phyloP scores from a whole-genome alignment of 345 rosid species.

The Boechera retrofracta region DNA sequence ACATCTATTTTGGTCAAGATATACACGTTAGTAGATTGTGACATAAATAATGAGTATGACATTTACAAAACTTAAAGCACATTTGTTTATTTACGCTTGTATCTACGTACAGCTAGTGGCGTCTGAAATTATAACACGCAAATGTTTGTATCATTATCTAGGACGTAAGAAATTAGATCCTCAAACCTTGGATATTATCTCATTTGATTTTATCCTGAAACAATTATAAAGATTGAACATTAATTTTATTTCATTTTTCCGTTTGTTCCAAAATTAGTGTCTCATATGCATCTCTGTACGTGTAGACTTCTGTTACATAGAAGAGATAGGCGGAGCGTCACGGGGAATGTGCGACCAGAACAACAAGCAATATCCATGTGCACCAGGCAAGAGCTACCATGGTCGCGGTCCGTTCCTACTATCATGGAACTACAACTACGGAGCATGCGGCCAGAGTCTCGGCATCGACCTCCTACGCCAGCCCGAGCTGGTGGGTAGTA shows the following conservation, averaged over 20 bases:
- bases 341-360: slow-evolving; percentile 46
- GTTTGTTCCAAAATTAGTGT: not conserved
- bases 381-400: slow-evolving; percentile 49
- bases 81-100: not conserved
- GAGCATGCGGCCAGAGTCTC: slow-evolving; percentile 52
- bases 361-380: slow-evolving; percentile 61
- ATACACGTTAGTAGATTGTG: not conserved
- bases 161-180: not conserved
- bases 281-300: slow-evolving; percentile 10
- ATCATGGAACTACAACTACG: slow-evolving; percentile 65
- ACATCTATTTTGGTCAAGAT: not conserved
- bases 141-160: not conserved
- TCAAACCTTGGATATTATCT: not conserved
- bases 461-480: slow-evolving; percentile 45
- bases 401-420: slow-evolving; percentile 66
- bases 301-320: slow-evolving; percentile 66
- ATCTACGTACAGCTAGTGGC: not conserved
- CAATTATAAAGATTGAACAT: not conserved
- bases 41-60: not conserved
- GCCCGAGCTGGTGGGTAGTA: slow-evolving; percentile 54
- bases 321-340: slow-evolving; percentile 61
- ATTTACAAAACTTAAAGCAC: not conserved
- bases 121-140: not conserved
- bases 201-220: not conserved
- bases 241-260: not conserved